phyloP scores from a whole-genome alignment of 495 filamentous ascomycete genomes.

The Xylaria scruposa region DNA sequence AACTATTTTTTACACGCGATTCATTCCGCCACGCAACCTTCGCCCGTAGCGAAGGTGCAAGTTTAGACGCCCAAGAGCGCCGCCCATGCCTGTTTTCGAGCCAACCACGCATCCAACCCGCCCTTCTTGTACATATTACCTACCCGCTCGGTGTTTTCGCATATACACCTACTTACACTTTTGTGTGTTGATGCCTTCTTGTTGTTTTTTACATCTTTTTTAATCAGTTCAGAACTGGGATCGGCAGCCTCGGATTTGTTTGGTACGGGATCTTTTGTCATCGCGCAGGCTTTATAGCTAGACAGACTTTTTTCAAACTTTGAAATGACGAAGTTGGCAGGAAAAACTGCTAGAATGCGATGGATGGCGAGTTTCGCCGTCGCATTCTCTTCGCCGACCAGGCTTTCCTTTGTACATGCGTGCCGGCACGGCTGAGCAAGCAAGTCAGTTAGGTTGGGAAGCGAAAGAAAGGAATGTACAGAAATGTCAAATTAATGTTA shows the following conservation, averaged over 20 bases:
- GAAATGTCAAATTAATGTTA: slow-evolving; percentile 17
- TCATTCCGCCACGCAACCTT: neutral
- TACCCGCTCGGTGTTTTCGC: slow-evolving; percentile 20
- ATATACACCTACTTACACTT: slow-evolving; percentile 12
- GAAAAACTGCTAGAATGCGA: neutral
- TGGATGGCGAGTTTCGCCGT: neutral
- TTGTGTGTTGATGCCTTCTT: neutral
- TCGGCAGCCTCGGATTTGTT: slow-evolving; percentile 15
- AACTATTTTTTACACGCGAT: neutral
- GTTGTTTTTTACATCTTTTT: neutral
- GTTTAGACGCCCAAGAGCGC: slow-evolving; percentile 5
- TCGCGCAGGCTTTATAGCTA: slow-evolving; percentile 20
- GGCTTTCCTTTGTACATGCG: slow-evolving; percentile 31
- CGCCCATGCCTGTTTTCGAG: neutral
- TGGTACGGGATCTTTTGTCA: slow-evolving; percentile 15
- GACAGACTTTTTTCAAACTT: neutral
- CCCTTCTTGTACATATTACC: slow-evolving; percentile 29
- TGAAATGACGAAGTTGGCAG: neutral
- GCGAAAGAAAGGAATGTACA: slow-evolving; percentile 14
- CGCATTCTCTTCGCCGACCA: slow-evolving; percentile 2
- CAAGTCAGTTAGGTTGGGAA: neutral
- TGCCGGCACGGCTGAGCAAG: slow-evolving; percentile 19
- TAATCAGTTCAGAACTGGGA: slow-evolving; percentile 26
- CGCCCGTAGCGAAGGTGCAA: neutral
- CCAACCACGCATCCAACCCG: slow-evolving; percentile 1